Base-by-base conservation (phyloP, 1,284 basidiomycete species). In the Pseudozyma tsukubaensis region DNA sequence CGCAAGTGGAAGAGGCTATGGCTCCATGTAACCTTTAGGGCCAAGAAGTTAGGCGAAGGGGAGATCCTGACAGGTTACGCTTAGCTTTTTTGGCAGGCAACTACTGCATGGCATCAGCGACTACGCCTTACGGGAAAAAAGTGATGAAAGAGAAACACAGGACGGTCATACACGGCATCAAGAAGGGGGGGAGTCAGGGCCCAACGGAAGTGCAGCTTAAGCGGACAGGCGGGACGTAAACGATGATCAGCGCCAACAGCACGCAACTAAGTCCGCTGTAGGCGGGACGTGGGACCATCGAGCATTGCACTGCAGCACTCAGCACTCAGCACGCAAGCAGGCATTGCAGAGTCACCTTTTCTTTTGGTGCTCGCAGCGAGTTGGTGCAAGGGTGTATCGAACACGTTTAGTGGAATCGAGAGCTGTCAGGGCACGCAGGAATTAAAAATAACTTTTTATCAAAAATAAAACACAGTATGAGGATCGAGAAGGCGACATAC, bases 131-230 rank as follows among this genome's bases (percentile, higher is more conserved):
- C 39, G 37, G 47, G 42, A 58, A 51, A 57, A 57, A 59, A 56
- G 49, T 60, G 53, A 58, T 62, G 65, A 68, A 68, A 61, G 65
- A 61, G 42, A 42, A 35, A 36, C 54, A n/a, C n/a, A n/a, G n/a
- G n/a, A n/a, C n/a, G 29, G 19, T 43, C 50, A 60, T 68, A 45
- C 49, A 68, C 65, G 50, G 65, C 65, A 61, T 68, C 40, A 24
- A 51, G 47, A 24, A 47, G 19, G 35, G 18, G 39, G 50, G 21
- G 21, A 52, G 45, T 21, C 45, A 32, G 18, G 39, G 13, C 18
- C 9, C 18, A 34, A 21, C 21, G 36, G 54, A 44, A 37, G 43
- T 4, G n/a, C 21, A 45, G 59, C 50, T 37, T 34, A 40, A 48
- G 42, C 48, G 51, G 59, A 56, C 40, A n/a, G n/a, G n/a, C n/a